Percentiles rank a stretch among this genome's conserved stretches.
Evolutionary conservation across 495 filamentous ascomycete genomes (phyloP).

Genomic region (Trichoderma gamsii): DNA sequence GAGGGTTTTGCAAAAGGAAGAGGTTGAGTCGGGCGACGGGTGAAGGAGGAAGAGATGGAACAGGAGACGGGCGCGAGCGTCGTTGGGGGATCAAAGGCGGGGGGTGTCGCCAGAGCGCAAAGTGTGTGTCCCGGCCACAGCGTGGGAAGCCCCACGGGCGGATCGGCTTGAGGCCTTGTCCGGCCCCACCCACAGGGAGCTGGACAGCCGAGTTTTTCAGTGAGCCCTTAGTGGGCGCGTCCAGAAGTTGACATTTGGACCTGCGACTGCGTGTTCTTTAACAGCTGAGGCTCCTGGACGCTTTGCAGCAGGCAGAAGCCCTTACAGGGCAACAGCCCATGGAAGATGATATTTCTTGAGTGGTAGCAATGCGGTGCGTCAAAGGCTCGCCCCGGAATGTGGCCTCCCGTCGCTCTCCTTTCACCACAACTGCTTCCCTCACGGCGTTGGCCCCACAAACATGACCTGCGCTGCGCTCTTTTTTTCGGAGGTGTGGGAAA

Average conservation of each 20-base stretch:
- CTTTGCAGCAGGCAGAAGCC: too few relatives aligned
- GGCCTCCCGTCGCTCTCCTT: too few relatives aligned
- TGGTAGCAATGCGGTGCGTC: too few relatives aligned
- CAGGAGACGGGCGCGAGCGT: slow-evolving; percentile 13
- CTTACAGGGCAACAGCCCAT: too few relatives aligned
- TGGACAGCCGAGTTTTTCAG: slow-evolving; percentile 3
- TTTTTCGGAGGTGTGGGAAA: background rate
- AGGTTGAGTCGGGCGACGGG: background rate
- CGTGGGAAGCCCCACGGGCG: slow-evolving; percentile 7
- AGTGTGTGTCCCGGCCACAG: slow-evolving; percentile 13
- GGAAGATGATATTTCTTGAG: too few relatives aligned
- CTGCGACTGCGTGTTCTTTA: too few relatives aligned
- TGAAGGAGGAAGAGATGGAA: slow-evolving; percentile 14
- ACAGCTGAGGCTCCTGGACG: too few relatives aligned
- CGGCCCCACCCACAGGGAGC: slow-evolving; percentile 8
- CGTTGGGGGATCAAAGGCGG: slow-evolving; percentile 5
- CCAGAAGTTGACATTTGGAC: background rate
- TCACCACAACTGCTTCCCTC: too few relatives aligned
- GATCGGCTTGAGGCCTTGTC: slow-evolving; percentile 12
- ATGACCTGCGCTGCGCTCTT: background rate
- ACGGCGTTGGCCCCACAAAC: background rate
- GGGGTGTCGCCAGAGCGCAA: background rate
- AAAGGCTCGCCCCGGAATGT: too few relatives aligned
- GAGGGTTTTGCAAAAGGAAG: background rate
- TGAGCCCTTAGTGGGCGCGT: background rate